Evolutionary conservation across 192 early-diverging fungal genomes (phyloP).

Genomic region (Rhizophagus clarus): DNA sequence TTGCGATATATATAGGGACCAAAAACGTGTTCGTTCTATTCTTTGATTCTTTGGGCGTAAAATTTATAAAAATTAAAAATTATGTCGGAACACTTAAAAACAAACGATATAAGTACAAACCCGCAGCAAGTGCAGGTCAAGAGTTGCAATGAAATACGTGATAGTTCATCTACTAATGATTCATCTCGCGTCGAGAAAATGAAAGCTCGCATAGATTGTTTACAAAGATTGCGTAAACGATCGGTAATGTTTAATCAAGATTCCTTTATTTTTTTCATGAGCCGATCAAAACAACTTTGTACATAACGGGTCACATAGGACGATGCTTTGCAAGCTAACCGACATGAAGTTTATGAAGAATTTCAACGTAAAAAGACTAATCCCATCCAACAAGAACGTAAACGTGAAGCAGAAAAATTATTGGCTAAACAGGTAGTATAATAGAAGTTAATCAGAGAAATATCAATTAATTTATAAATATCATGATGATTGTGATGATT

Average conservation of each 20-base stretch:
- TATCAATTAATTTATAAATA: neutral
- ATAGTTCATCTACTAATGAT: neutral
- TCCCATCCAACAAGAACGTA: slow-evolving; percentile 65
- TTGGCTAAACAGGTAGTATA: slow-evolving; percentile 51
- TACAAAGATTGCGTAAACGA: neutral
- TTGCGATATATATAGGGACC: too few relatives aligned
- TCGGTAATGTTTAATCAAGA: neutral
- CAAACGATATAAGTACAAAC: too few relatives aligned
- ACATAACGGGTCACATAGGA: neutral
- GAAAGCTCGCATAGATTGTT: neutral
- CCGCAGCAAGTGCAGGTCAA: too few relatives aligned
- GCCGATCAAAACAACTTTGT: neutral
- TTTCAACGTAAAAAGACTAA: slow-evolving; percentile 73
- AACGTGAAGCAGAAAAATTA: slow-evolving; percentile 72
- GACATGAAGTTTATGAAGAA: slow-evolving; percentile 74
- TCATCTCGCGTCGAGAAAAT: neutral
- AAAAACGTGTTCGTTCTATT: too few relatives aligned
- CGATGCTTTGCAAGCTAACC: slow-evolving; percentile 56
- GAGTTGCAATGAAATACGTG: too few relatives aligned
- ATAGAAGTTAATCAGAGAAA: neutral
- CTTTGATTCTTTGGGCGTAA: too few relatives aligned
- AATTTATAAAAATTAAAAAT: too few relatives aligned
- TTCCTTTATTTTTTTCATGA: neutral
- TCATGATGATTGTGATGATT: neutral
- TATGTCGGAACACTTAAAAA: too few relatives aligned